Conservation (phyloP, 2,329 filamentous ascomycete species). For the Exophiala viscosa region DNA sequence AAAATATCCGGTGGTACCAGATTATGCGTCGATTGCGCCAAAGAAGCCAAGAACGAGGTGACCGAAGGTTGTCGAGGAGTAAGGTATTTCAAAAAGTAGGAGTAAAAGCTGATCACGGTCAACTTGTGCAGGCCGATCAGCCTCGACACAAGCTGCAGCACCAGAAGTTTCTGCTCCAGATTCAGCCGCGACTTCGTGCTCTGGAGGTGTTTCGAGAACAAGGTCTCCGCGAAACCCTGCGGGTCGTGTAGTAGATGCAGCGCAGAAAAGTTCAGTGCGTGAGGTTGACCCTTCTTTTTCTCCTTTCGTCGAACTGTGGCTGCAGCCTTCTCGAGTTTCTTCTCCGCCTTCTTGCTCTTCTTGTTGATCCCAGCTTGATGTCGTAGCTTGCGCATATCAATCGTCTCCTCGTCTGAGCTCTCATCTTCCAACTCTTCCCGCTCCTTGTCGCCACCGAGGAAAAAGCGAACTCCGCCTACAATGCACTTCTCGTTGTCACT, state of each 20-base stretch:
- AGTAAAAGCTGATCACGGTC: conserved; percentile 85
- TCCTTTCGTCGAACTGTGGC: conserved; percentile 78
- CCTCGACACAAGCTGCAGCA: conserved; percentile 84
- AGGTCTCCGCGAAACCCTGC: conserved; percentile 83
- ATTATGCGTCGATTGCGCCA: conserved; percentile 87
- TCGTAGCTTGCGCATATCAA: conserved; percentile 75
- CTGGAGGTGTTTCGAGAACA: conserved; percentile 89
- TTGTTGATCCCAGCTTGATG: conserved; percentile 93
- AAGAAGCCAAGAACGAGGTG: conserved; percentile 85
- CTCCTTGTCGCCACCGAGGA: conserved; percentile 93
- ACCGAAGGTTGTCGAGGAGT: conserved; percentile 85
- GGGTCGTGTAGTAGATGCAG: conserved; percentile 91
- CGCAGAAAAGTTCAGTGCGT: conserved; percentile 92
- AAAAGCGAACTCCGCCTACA: conserved; percentile 83
- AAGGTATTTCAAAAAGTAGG: conserved; percentile 90
- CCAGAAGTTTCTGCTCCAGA: conserved; percentile 83
- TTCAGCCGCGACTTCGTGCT: conserved; percentile 79
- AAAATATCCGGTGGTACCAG: conserved; percentile 89
- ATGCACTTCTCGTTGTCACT: conserved; percentile 92
- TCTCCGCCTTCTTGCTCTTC: conserved; percentile 84
- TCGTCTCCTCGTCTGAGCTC: conserved; percentile 72
- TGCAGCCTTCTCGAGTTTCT: conserved; percentile 73
- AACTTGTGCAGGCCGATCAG: conserved; percentile 91
- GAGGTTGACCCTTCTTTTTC: conserved; percentile 80
- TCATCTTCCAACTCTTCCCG: conserved; percentile 89